phyloP scores from a whole-genome alignment of 1,284 basidiomycete species.

The Tilletia indica region DNA sequence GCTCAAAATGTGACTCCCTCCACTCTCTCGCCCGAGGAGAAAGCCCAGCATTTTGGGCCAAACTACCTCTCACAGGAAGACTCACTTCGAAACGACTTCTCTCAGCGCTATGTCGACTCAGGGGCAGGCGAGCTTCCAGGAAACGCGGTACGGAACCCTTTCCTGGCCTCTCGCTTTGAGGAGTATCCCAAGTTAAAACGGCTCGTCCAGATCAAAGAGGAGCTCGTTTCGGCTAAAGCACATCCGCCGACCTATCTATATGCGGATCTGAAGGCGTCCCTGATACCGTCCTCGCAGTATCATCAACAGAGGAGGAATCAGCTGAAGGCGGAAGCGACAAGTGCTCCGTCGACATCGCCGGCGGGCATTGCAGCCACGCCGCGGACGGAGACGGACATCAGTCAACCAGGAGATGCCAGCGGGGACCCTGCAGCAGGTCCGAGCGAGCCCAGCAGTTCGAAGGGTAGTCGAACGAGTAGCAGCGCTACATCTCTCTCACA shows the following conservation, averaged over 20 bases:
- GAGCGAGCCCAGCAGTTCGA: not conserved
- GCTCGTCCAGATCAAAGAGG: constrained; percentile 43
- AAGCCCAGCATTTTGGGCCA: constrained; percentile 9
- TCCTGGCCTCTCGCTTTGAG: constrained; percentile 73
- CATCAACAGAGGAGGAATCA: constrained; percentile 3
- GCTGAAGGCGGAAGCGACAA: not conserved
- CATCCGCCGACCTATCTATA: constrained; percentile 45
- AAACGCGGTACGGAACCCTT: constrained; percentile 46
- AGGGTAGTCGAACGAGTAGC: constrained; percentile 1
- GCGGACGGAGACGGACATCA: too few relatives aligned
- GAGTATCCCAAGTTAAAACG: constrained; percentile 63
- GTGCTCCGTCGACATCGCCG: too few relatives aligned
- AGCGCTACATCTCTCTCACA: not conserved
- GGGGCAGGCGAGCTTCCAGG: constrained; percentile 39
- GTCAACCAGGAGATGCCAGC: too few relatives aligned
- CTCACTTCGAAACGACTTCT: constrained; percentile 91
- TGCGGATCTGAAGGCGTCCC: constrained; percentile 33
- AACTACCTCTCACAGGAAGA: constrained; percentile 71
- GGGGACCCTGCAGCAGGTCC: not conserved
- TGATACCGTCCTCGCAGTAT: constrained; percentile 7
- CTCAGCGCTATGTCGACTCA: constrained; percentile 76
- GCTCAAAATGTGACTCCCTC: not conserved
- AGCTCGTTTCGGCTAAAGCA: constrained; percentile 33
- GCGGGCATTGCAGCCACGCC: too few relatives aligned
- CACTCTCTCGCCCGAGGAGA: constrained; percentile 1